These are phyloP conservation scores for Wallacemonas sp. DNA, from an alignment of 208 protist species.

Conservation along the genomic window DNA sequence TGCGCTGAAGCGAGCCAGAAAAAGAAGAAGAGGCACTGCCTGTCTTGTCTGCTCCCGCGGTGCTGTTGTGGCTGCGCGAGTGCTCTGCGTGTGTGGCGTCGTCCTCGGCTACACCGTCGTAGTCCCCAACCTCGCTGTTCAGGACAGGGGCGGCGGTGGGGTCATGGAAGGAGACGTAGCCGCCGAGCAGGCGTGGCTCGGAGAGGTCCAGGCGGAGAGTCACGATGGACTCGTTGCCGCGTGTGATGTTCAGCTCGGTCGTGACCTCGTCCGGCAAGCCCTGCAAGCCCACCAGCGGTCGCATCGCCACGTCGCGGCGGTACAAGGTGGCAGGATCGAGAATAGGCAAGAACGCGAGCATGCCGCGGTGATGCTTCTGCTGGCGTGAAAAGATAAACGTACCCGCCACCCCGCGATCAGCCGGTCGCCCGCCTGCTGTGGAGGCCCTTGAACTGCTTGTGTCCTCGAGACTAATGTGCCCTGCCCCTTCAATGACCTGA, in stretches of 20 bases:
- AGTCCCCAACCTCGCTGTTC: neutral
- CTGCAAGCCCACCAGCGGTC: conserved; percentile 67
- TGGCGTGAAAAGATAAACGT: conserved; percentile 7
- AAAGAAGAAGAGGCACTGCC: neutral
- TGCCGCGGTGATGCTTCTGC: conserved; percentile 13
- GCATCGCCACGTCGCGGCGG: conserved; percentile 46
- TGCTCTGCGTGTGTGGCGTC: no score
- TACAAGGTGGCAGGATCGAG: conserved; percentile 44
- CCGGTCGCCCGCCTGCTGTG: neutral
- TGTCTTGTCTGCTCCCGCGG: neutral
- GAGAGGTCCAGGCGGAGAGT: conserved; percentile 67
- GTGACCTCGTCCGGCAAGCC: conserved; percentile 63
- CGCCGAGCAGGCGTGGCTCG: conserved; percentile 41
- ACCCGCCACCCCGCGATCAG: conserved; percentile 8
- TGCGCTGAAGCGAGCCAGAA: neutral
- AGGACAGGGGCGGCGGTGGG: neutral
- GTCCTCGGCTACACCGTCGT: neutral
- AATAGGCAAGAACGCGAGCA: conserved; percentile 48
- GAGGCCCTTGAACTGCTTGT: neutral
- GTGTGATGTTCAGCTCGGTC: conserved; percentile 69
- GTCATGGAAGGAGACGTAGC: conserved; percentile 34
- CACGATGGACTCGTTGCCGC: conserved; percentile 36
- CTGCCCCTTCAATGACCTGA: conserved; percentile 22
- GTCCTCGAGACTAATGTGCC: conserved; percentile 7
- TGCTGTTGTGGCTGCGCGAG: neutral